A percentile compares a stretch with the other conserved stretches of the same genome.
Evolutionary conservation across 768 basidiomycete species (phyloP).

Genomic region (Amanita fuliginea): DNA sequence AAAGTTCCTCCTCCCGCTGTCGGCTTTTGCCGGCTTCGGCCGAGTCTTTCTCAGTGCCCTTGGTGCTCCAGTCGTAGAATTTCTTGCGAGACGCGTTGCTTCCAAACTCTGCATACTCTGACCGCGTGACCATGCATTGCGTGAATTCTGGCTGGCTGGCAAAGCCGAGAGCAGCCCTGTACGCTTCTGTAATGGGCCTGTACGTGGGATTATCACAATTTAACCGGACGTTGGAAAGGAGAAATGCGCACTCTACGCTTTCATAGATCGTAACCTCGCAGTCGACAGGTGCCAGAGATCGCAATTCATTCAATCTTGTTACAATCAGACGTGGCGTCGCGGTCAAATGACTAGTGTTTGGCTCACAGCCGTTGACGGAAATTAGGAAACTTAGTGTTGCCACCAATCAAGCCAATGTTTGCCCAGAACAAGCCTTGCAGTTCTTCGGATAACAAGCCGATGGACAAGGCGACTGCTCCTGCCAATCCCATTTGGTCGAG

Average conservation of each 20-base stretch:
- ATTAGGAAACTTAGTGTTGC: slow-evolving; percentile 64
- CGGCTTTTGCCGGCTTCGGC: slow-evolving; percentile 21
- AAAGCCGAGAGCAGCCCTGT: slow-evolving; percentile 49
- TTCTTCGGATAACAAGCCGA: slow-evolving; percentile 66
- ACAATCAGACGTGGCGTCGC: background rate
- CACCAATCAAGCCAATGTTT: slow-evolving; percentile 86
- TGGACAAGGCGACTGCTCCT: slow-evolving; percentile 63
- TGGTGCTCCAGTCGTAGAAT: slow-evolving; percentile 52
- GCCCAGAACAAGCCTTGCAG: slow-evolving; percentile 92
- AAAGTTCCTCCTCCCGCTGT: slow-evolving; percentile 22
- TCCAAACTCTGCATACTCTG: slow-evolving; percentile 81
- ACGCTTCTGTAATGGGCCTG: slow-evolving; percentile 60
- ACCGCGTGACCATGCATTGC: slow-evolving; percentile 51
- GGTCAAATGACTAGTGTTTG: slow-evolving; percentile 5
- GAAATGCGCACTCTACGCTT: slow-evolving; percentile 54
- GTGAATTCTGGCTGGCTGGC: slow-evolving; percentile 40
- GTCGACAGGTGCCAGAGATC: slow-evolving; percentile 72
- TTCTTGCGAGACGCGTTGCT: slow-evolving; percentile 65
- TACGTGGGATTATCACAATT: background rate
- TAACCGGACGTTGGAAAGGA: background rate
- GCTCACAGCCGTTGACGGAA: slow-evolving; percentile 71
- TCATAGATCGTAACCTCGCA: slow-evolving; percentile 66
- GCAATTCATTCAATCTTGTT: slow-evolving; percentile 58
- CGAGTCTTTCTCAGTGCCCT: slow-evolving; percentile 23
- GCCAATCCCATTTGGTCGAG: slow-evolving; percentile 75